Evolutionary conservation across 1,284 basidiomycete genomes (phyloP).

Genomic region (Cystobasidium pallidum): DNA sequence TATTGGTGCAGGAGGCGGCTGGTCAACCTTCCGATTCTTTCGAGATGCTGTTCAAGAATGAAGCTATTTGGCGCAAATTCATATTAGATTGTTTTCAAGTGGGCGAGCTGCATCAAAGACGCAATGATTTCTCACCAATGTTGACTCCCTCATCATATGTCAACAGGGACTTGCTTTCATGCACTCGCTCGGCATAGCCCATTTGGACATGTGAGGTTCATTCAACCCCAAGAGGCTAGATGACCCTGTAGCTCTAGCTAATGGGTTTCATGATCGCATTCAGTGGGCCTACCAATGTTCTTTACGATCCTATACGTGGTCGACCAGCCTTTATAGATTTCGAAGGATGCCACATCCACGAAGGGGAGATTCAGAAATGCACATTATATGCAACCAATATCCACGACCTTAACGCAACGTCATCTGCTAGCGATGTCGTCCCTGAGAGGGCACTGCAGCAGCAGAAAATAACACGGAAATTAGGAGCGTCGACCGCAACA

Average conservation of each 20-base stretch:
- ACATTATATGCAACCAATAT: background rate
- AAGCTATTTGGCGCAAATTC: conserved; percentile 28
- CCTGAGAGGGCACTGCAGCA: background rate
- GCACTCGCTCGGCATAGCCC: conserved; percentile 29
- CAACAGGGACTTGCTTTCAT: conserved; percentile 30
- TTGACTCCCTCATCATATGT: background rate
- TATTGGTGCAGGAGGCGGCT: conserved; percentile 37
- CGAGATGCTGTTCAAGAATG: background rate
- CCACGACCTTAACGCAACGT: background rate
- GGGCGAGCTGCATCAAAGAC: background rate
- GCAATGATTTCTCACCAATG: too few species aligned
- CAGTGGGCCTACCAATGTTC: conserved; percentile 33
- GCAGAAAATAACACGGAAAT: conserved; percentile 6
- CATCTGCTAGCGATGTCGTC: background rate
- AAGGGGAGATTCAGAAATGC: conserved; percentile 22
- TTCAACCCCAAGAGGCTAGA: too few species aligned
- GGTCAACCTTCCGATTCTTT: conserved; percentile 21
- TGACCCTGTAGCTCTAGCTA: too few species aligned
- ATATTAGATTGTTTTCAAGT: conserved; percentile 38
- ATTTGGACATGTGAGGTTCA: conserved; percentile 36
- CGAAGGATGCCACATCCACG: conserved; percentile 30
- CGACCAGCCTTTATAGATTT: conserved; percentile 40
- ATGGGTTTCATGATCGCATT: background rate
- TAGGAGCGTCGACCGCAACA: conserved; percentile 1
- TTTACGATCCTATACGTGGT: conserved; percentile 7